Base-by-base conservation (phyloP, 2,329 filamentous ascomycete genomes). In the Ophiostoma quercus region DNA sequence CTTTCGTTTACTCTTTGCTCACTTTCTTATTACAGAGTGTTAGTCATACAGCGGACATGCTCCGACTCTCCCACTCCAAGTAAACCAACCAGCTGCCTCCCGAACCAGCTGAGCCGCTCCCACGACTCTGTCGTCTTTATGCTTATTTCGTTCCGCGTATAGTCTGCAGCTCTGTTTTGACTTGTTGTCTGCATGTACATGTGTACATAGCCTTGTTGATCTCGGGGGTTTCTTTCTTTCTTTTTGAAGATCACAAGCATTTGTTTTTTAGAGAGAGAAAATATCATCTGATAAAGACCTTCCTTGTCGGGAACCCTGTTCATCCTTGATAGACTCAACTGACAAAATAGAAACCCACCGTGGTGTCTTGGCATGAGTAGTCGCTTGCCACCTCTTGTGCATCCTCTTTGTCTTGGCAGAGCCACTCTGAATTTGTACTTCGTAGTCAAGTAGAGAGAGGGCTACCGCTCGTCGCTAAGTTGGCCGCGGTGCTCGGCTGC, bases 81-180 rank as follows among this genome's bases (percentile, higher is more conserved):
- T 7, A 51, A 16, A 19, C 51, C 22, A 22, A 25, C 51, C 16
- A 25, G 16, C 11, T 9, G 3, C 1, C 51, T 57, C 5, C 7
- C 43, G 2, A 19, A n/a, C 5, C 7, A 12, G 41, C 12, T 43
- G 41, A 43, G 41, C 41, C 41, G 41, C 3, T 43, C 41, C 41
- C 41, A 14, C 41, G 41, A 43, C 47, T 57, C 4, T 57, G 22
- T 57, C 11, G 6, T 57, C n/a, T 22, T 57, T 57, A 57, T 57
- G 51, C 51, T 57, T 57, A 57, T 57, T 57, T 57, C 51, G 11
- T 57, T 57, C 51, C 51, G 51, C 51, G n/a, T 57, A 57, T 57
- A 25, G 51, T 25, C 51, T 25, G 51, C 22, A 25, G n/a, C 51
- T 25, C 9, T 57, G 4, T 57, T 57, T 12, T 25, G 9, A 57